Conservation (phyloP, 1,139 yeast species). For the Nakaseomyces sp. region DNA sequence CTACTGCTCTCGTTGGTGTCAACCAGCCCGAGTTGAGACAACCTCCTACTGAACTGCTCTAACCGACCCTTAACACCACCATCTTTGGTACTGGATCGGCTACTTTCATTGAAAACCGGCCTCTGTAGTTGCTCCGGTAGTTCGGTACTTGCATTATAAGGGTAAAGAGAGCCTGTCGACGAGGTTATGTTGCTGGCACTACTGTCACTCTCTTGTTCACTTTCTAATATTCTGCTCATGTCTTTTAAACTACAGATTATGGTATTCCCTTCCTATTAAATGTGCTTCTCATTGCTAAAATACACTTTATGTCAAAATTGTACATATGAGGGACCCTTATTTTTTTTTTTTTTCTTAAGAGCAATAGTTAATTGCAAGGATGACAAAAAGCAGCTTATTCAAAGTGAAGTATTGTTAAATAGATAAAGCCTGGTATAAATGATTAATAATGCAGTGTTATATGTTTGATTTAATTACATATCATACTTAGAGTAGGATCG, state of each 20-base stretch:
- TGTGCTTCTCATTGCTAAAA: too few relatives aligned
- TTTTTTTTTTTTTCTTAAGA: too few relatives aligned
- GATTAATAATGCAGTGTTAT: too few relatives aligned
- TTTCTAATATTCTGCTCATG: constrained; percentile 13
- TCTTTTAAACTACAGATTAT: background rate
- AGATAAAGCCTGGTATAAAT: too few relatives aligned
- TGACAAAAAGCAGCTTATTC: too few relatives aligned
- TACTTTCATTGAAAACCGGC: background rate
- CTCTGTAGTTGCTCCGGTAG: constrained; percentile 21
- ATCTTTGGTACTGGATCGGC: background rate
- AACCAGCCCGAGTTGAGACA: constrained; percentile 23
- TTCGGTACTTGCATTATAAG: constrained; percentile 12
- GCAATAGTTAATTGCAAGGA: too few relatives aligned
- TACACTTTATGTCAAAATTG: too few relatives aligned
- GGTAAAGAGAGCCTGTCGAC: background rate
- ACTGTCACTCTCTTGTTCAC: constrained; percentile 20
- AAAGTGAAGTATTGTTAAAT: too few relatives aligned
- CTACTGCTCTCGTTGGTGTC: constrained; percentile 3
- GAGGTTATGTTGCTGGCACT: constrained; percentile 9
- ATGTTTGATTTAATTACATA: too few relatives aligned
- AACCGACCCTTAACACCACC: constrained; percentile 16
- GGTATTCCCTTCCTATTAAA: too few relatives aligned
- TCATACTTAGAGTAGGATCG: too few relatives aligned
- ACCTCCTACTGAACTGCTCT: constrained; percentile 22
- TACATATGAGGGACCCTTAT: too few relatives aligned